Evolutionary conservation across 2,329 filamentous ascomycete species (phyloP).

Genomic region (Pseudogymnoascus sp.): DNA sequence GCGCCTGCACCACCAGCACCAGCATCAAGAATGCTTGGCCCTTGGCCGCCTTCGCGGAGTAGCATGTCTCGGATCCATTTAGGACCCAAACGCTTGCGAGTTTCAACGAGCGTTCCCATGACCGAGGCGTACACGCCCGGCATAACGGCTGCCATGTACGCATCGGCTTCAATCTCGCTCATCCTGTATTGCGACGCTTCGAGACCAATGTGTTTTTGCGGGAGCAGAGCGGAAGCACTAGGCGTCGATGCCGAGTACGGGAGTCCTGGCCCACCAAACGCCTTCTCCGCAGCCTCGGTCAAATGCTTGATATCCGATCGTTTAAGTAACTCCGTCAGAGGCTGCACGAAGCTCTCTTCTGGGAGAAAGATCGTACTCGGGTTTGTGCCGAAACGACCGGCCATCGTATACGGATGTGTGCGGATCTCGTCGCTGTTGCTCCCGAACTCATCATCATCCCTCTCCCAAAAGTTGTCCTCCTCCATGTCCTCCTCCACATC

Average conservation of each 20-base stretch:
- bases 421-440: conserved; percentile 39
- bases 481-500: conserved; percentile 22
- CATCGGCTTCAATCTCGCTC: conserved; percentile 68
- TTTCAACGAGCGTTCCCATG: conserved; percentile 61
- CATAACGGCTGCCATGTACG: conserved; percentile 60
- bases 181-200: conserved; percentile 58
- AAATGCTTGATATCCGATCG: conserved; percentile 68
- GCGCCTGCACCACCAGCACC: conserved; percentile 67
- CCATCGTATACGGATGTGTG: conserved; percentile 64
- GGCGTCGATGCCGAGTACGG: conserved; percentile 72
- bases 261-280: conserved; percentile 69
- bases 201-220: conserved; percentile 58
- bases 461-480: conserved; percentile 16
- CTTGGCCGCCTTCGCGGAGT: conserved; percentile 43
- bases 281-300: conserved; percentile 58
- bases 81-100: conserved; percentile 62
- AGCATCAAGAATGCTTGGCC: conserved; percentile 62
- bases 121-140: conserved; percentile 64
- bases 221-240: conserved; percentile 38
- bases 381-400: conserved; percentile 65
- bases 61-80: conserved; percentile 62
- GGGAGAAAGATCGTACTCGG: conserved; percentile 73
- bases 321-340: conserved; percentile 60
- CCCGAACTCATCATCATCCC: not conserved
- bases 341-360: conserved; percentile 56